These are phyloP conservation scores for Ceratocystis albifundus DNA, from an alignment of 2,329 filamentous ascomycete species.

Conservation along the genomic window DNA sequence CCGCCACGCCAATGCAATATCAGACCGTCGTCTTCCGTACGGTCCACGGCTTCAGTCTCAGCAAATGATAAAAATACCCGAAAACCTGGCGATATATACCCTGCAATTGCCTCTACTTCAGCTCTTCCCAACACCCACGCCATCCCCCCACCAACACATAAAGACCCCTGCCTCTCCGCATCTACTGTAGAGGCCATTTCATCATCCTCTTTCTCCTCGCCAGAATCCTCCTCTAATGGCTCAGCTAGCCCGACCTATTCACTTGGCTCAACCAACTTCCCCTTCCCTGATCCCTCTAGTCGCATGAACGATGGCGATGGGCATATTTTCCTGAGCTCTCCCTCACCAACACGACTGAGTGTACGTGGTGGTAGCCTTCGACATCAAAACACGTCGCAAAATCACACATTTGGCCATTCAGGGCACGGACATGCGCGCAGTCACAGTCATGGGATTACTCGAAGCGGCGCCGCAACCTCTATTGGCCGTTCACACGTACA, in stretches of 20 bases:
- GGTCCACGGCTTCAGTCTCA: conserved; percentile 14
- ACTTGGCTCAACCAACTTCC: conserved; percentile 7
- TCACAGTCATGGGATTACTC: conserved; percentile 6
- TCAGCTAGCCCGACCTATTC: conserved; percentile 21
- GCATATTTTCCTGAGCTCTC: neutral
- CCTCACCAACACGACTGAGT: conserved; percentile 5
- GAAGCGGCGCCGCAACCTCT: neutral
- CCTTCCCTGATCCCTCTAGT: neutral
- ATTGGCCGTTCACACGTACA: conserved; percentile 2
- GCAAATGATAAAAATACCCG: conserved; percentile 23
- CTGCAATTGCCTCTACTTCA: neutral
- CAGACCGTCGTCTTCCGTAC: conserved; percentile 7
- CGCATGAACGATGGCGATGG: neutral
- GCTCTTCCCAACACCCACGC: neutral
- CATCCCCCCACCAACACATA: neutral
- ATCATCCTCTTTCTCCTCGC: conserved; percentile 6
- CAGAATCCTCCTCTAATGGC: conserved; percentile 9
- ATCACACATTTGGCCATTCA: neutral
- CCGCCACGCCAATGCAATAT: neutral
- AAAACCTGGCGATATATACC: conserved; percentile 16
- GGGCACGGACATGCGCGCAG: neutral
- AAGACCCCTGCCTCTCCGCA: neutral
- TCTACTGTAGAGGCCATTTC: neutral
- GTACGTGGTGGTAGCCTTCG: conserved; percentile 6
- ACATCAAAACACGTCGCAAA: neutral